Conservation (phyloP, 208 protist species). For the Phytomonas francai region DNA sequence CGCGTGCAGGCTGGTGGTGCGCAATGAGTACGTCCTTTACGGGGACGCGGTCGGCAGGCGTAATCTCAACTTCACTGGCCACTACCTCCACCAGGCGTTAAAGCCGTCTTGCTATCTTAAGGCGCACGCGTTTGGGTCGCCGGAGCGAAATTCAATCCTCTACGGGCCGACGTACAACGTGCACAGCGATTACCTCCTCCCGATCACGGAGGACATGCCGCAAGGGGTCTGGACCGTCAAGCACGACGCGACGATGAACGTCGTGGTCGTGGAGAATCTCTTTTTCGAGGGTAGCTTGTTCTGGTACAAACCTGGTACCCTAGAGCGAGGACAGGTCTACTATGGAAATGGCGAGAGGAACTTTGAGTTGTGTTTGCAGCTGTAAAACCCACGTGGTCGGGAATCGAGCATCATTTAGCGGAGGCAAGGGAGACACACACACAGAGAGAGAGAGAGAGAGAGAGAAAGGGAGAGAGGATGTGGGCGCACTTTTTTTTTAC, state of each 20-base stretch:
- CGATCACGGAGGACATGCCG: constrained; percentile 84
- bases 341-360: constrained; percentile 76
- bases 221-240: constrained; percentile 82
- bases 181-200: constrained; percentile 69
- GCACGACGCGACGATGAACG: constrained; percentile 69
- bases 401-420: too few relatives aligned
- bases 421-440: too few relatives aligned
- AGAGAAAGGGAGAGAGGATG: constrained; percentile 6
- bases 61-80: constrained; percentile 73
- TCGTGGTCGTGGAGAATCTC: constrained; percentile 79
- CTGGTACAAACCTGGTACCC: constrained; percentile 74
- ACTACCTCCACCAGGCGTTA: constrained; percentile 64
- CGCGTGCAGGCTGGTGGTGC: constrained; percentile 66
- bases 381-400: constrained; percentile 19
- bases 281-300: constrained; percentile 83
- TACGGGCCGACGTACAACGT: constrained; percentile 82
- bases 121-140: constrained; percentile 26
- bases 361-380: constrained; percentile 81
- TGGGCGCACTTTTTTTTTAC: not conserved
- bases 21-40: constrained; percentile 57
- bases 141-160: constrained; percentile 37
- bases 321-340: constrained; percentile 82
- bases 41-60: constrained; percentile 22
- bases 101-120: constrained; percentile 83
- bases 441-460: too few relatives aligned